phyloP scores from a whole-genome alignment of 257 asterid genomes.

The Osmanthus fragrans region DNA sequence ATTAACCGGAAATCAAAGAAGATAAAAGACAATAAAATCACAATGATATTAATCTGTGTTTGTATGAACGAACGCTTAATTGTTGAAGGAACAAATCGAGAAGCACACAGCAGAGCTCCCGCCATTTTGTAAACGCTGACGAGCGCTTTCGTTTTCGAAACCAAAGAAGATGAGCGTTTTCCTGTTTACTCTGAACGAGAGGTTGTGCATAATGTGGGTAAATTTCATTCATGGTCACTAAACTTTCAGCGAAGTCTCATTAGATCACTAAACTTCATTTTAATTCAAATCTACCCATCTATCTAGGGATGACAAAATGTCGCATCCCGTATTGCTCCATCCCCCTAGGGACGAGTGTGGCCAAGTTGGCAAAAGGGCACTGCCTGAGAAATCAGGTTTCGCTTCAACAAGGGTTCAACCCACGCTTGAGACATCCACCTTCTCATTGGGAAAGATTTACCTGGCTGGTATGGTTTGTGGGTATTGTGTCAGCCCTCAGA shows the following conservation, averaged over 20 bases:
- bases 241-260: neutral
- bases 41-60: neutral
- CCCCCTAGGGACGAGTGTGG: no score
- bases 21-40: neutral
- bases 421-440: no score
- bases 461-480: no score
- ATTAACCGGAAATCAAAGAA: neutral
- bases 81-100: constrained; percentile 38
- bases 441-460: no score
- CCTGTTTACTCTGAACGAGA: neutral
- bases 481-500: no score
- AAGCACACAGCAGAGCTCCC: constrained; percentile 26
- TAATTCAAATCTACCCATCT: no score
- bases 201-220: neutral
- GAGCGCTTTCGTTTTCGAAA: neutral
- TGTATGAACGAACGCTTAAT: constrained; percentile 38
- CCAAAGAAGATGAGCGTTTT: neutral
- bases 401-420: no score
- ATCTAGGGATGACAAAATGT: no score
- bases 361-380: no score
- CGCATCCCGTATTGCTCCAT: no score
- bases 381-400: no score
- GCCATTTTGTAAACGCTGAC: neutral
- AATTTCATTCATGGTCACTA: neutral
- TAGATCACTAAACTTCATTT: no score